A percentile compares a stretch with the other conserved stretches of the same genome.
Evolutionary conservation across 179 eudicot genomes (phyloP).

Genomic region (Patellifolia procumbens): DNA sequence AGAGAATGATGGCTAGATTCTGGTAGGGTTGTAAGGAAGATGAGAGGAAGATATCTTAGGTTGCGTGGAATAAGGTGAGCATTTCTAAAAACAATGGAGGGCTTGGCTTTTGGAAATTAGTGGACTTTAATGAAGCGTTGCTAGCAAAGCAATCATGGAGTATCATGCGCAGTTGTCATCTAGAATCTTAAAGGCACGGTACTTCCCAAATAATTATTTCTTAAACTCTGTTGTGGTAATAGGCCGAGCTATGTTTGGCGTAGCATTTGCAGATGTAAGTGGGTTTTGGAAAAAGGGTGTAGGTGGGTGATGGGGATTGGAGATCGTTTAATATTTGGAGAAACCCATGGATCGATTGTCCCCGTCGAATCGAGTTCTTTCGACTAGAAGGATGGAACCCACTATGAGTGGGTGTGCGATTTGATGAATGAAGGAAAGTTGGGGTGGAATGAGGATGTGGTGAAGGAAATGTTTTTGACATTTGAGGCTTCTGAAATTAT

Average conservation of each 20-base stretch:
- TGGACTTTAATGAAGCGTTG: not conserved
- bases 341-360: not conserved
- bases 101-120: not conserved
- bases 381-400: not conserved
- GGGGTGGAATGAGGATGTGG: not conserved
- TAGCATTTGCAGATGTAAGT: no score
- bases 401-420: not conserved
- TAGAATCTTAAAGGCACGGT: no score
- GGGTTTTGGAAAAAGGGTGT: no score
- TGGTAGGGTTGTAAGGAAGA: not conserved
- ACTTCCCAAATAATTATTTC: no score
- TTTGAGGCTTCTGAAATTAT: not conserved
- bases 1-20: no score
- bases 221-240: not conserved
- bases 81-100: not conserved
- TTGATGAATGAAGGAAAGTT: not conserved
- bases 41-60: not conserved
- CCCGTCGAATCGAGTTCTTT: not conserved
- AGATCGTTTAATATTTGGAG: no score
- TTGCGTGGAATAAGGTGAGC: not conserved
- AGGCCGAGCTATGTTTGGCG: no score
- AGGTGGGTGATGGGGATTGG: no score
- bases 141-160: not conserved
- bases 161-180: no score
- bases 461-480: not conserved